Percentiles rank a stretch among this genome's conserved stretches.
Conservation (phyloP, 2,329 filamentous ascomycete genomes). For the Drechslerella stenobrocha region DNA sequence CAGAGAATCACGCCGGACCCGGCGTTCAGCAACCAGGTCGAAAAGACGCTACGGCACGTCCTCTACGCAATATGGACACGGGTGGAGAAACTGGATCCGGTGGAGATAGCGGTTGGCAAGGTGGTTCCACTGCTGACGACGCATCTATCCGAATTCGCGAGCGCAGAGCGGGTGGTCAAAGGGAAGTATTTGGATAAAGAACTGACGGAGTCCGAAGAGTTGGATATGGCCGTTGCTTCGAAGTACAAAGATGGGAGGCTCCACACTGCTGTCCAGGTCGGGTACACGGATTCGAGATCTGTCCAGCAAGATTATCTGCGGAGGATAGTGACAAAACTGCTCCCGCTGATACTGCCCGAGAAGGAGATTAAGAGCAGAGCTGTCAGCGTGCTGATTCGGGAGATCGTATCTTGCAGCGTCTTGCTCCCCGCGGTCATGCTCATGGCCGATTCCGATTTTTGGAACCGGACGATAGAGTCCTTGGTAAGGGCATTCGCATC, state of each 20-base stretch:
- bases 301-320: constrained; percentile 88
- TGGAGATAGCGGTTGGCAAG: constrained; percentile 77
- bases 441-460: constrained; percentile 88
- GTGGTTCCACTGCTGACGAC: constrained; percentile 84
- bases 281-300: constrained; percentile 79
- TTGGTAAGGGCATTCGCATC: constrained; percentile 59
- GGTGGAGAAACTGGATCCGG: constrained; percentile 75
- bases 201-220: constrained; percentile 92
- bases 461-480: constrained; percentile 94
- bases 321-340: constrained; percentile 69
- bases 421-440: constrained; percentile 77
- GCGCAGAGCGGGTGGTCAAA: constrained; percentile 82
- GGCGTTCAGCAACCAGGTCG: constrained; percentile 82
- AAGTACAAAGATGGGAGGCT: constrained; percentile 88
- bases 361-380: constrained; percentile 76
- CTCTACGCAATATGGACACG: constrained; percentile 72
- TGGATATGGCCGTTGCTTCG: constrained; percentile 91
- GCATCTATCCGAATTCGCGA: constrained; percentile 86
- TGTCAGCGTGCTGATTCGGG: constrained; percentile 77
- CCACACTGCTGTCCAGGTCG: constrained; percentile 80
- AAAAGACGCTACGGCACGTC: constrained; percentile 74
- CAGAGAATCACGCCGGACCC: constrained; percentile 77
- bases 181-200: constrained; percentile 85
- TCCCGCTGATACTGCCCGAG: constrained; percentile 74
- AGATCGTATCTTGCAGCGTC: constrained; percentile 91